Evolutionary conservation across 192 early-diverging fungal species (phyloP).

Genomic region (Backusella circina): DNA sequence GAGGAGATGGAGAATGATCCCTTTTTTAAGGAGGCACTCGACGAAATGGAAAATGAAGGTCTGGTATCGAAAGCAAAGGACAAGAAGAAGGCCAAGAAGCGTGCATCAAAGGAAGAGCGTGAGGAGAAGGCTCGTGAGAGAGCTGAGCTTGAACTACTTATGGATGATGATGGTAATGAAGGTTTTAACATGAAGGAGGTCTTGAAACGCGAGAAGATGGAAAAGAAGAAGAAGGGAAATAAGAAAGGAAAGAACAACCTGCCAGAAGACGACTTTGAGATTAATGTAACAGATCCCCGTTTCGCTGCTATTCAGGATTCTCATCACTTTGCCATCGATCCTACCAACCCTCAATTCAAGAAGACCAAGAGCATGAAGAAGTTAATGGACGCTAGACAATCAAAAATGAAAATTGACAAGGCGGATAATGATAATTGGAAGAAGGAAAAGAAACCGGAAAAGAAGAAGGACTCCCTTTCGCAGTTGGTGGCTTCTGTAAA

Average conservation of each 20-base stretch:
- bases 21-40: conserved; percentile 47
- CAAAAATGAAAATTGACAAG: conserved; percentile 33
- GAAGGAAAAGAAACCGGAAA: conserved; percentile 14
- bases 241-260: conserved; percentile 51
- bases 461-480: conserved; percentile 46
- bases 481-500: conserved; percentile 58
- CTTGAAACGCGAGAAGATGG: conserved; percentile 76
- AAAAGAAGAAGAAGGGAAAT: conserved; percentile 49
- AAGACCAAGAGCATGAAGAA: conserved; percentile 79
- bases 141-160: conserved; percentile 83
- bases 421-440: conserved; percentile 25
- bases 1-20: conserved; percentile 33
- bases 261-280: conserved; percentile 79
- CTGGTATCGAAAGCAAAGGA: conserved; percentile 14
- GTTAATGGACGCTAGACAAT: conserved; percentile 55
- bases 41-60: conserved; percentile 37
- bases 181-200: conserved; percentile 91
- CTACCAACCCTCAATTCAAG: conserved; percentile 91
- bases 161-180: conserved; percentile 65
- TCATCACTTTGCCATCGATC: conserved; percentile 92
- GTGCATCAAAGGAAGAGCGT: conserved; percentile 54
- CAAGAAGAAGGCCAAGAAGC: conserved; percentile 44
- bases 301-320: conserved; percentile 77
- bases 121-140: conserved; percentile 54
- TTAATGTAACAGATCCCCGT: conserved; percentile 82